Evolutionary conservation across 441 rosid genomes (phyloP), one percentile per base, ranked within the genome.

Genomic region (Populus hybrid): DNA sequence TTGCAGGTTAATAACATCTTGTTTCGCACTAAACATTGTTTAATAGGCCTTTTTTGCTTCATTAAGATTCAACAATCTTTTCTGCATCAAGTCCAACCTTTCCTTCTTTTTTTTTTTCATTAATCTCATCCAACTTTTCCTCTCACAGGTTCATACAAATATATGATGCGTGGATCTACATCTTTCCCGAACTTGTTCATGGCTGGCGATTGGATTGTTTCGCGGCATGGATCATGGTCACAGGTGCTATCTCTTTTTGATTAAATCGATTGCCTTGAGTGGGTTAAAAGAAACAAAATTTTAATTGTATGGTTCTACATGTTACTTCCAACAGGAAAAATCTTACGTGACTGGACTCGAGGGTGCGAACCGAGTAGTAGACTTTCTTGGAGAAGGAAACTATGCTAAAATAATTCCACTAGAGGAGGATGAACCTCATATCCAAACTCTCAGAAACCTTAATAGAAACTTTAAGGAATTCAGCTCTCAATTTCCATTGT

Each of bases 141-240:
- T 30, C 69, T 28, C 35, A 11, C 71, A 91, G 92, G 95, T 77
- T 92, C 91, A 5, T 92, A 92, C 75, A 88, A 86, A 81, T 74
- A 86, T 84, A 84, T 89, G 94, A 89, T 92, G 90, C 82, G 85
- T 0, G 89, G 89, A 0, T 85, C 87, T 18, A 89, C 92, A 50
- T 88, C 91, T 16, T 81, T 88, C 77, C 86, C 86, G 1, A 91
- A 91, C 76, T 70, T 91, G 83, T 91, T 91, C 83, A 85, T 91
- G 90, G 91, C 95, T 1, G 90, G 92, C 72, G 91, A 89, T 78
- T 89, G 92, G 95, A 87, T 90, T 16, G 69, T 86, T 73, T 86
- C 73, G 64, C 83, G 92, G 11, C 96, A 90, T 35, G 96, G 94
- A 70, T 90, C 94, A 11, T 89, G 94, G 89, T 88, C 90, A 69